These are phyloP conservation scores for Basidiobolus meristosporus DNA, from an alignment of 371 early-diverging fungal species.

Conservation along the genomic window DNA sequence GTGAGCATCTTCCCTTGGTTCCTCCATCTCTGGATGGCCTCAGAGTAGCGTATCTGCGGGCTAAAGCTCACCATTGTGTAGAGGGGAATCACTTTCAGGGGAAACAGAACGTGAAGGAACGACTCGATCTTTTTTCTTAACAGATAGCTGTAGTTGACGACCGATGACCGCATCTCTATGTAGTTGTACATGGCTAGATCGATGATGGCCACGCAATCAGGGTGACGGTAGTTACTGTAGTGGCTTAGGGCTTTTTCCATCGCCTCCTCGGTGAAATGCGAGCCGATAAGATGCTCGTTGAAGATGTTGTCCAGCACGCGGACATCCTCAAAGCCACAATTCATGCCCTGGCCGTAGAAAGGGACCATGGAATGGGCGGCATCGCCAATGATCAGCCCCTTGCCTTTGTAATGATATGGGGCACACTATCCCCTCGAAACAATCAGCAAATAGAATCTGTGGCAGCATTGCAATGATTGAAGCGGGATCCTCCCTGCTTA, in stretches of 20 bases:
- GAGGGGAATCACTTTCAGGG: slow-evolving; percentile 58
- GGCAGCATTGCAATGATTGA: too few species aligned
- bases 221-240: slow-evolving; percentile 49
- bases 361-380: slow-evolving; percentile 97
- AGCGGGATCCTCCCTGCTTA: too few species aligned
- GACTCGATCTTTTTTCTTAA: slow-evolving; percentile 62
- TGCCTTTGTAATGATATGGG: slow-evolving; percentile 66
- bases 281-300: too few species aligned
- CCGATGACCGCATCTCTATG: slow-evolving; percentile 81
- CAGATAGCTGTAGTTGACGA: slow-evolving; percentile 46
- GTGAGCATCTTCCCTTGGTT: too few species aligned
- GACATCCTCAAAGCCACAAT: slow-evolving; percentile 93
- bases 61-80: slow-evolving; percentile 95
- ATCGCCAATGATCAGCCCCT: slow-evolving; percentile 76
- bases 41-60: slow-evolving; percentile 66
- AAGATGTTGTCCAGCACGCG: slow-evolving; percentile 40
- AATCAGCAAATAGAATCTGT: too few species aligned
- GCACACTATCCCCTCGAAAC: too few species aligned
- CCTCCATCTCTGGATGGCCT: slow-evolving; percentile 36
- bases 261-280: too few species aligned
- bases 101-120: slow-evolving; percentile 46
- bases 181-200: slow-evolving; percentile 91
- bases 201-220: slow-evolving; percentile 80
- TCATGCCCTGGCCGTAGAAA: slow-evolving; percentile 95
- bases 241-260: slow-evolving; percentile 51